Percentiles rank a stretch among this genome's conserved stretches.
Conservation (phyloP, 129 eudicot species). For the Arctium minus region DNA sequence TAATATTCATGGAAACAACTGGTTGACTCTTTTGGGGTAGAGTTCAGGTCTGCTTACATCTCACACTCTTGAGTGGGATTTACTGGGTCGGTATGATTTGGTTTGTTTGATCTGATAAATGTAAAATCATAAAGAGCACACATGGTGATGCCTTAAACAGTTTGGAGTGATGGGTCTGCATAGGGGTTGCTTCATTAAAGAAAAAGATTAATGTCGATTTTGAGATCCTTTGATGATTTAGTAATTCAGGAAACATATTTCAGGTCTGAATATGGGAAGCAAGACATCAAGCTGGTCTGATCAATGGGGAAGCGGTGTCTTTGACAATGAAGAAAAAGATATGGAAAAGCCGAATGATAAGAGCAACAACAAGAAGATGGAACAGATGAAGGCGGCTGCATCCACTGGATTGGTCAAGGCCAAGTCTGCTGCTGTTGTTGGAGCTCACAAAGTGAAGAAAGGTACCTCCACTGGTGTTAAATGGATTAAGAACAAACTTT, state of each 20-base stretch:
- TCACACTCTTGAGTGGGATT: too few species aligned
- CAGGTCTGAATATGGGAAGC: constrained; percentile 35
- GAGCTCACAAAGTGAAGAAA: constrained; percentile 50
- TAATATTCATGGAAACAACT: too few species aligned
- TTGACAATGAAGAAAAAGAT: constrained; percentile 27
- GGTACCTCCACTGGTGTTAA: constrained; percentile 45
- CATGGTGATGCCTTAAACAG: background rate
- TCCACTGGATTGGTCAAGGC: constrained; percentile 47
- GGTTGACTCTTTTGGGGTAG: too few species aligned
- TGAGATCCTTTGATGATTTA: background rate
- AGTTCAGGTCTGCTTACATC: too few species aligned
- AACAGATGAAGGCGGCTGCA: constrained; percentile 45
- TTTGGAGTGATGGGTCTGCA: background rate
- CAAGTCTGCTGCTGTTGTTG: constrained; percentile 43
- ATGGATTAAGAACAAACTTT: constrained; percentile 49
- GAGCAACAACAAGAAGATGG: constrained; percentile 40
- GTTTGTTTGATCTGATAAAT: too few species aligned
- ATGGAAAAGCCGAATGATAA: constrained; percentile 13
- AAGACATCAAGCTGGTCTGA: constrained; percentile 46
- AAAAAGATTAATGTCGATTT: background rate
- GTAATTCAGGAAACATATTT: background rate
- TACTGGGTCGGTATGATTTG: too few species aligned
- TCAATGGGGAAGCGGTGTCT: constrained; percentile 39
- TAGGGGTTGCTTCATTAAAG: background rate
- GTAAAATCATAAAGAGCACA: background rate